Evolutionary conservation across 441 rosid genomes (phyloP), one percentile per base, ranked within the genome.

Genomic region (Pelargonium myrrhifolium): DNA sequence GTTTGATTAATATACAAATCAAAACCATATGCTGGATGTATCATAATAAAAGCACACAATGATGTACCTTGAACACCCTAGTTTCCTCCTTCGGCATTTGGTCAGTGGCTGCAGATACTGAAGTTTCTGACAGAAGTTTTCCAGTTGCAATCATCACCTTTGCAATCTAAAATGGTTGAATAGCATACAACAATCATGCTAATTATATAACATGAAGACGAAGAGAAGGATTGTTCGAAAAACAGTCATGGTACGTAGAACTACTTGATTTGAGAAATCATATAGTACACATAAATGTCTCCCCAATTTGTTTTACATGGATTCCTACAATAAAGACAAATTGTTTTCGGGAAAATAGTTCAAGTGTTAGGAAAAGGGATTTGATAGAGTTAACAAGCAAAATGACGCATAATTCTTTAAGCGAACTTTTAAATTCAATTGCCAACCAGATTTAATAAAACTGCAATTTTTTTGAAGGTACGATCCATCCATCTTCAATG

Each of bases 141-240:
- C 98, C 98, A 37, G 92, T 76, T 47, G 80, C 67, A 69, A 79
- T 80, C 97, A 93, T 84, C 20, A 81, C 79, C 79, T 89, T 83
- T 43, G 97, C 92, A 79, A 93, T 87, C 98, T 93, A 78, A 67
- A 75, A 70, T 59, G 75, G 72, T 72, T 74, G 68, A 68, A 42
- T 6, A 70, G 45, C 17, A 28, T 61, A 35, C 17, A 61, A 61
- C 14, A 26, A 61, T 28, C 2, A 37, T 24, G 45, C 71, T 61
- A 51, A 62, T 74, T 45, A 11, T 45, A 11, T 45, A 39, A 62
- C 5, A 18, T 35, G 12, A 43, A 43, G 14, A 43, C 49, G 49
- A 11, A 9, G 47, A 7, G 11, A 42, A 42, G 12, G 47, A 42
- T 42, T 42, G 47, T 43, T 43, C n/a, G 49, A 14, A 43, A 43